Evolutionary conservation across 495 filamentous ascomycete genomes (phyloP), one percentile per base, ranked within the genome.

Genomic region (Acidiella bohemica): DNA sequence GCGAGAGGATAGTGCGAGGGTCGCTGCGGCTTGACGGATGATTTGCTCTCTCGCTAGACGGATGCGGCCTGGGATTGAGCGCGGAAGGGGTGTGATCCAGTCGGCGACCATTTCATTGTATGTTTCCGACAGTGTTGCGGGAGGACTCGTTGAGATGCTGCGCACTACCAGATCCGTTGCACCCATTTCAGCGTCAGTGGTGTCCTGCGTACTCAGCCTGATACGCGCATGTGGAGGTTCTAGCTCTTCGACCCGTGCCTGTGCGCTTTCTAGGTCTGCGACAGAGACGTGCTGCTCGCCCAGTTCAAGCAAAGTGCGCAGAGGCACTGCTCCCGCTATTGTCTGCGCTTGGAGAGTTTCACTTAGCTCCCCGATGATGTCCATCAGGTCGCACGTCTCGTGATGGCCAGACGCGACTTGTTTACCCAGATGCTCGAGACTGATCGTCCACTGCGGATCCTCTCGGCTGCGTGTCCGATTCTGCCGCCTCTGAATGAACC

Each of bases 21-120:
- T 40, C 23, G 36, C 34, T 7, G 26, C 28, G 24, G 36, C 26
- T 2, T 22, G 42, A 1, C 21, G 8, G 3, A 24, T 39, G 4
- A 41, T 17, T 12, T 40, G 41, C 20, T 50, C 46, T 38, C 23
- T 44, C 3, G 37, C 36, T 14, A 33, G 8, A 5, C 39, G 42
- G 4, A 32, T 22, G 10, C 13, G 16, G 4, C 34, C 42, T 2
- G 42, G 13, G 4, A 44, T 21, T 9, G 3, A 3, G 5, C 23
- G 18, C 4, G 42, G 14, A 9, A 36, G 29, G 4, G 41, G 22
- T 6, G 30, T 21, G 32, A 33, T 49, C 41, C 40, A 44, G 19
- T 25, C 36, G 4, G 14, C 13, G 3, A 28, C 14, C 12, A 44
- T 39, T 2, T 9, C n/a, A 11, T 24, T 14, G 18, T 32, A 40